Conservation (phyloP, 352 stramenopile species). For the Pythium myriotylum region DNA sequence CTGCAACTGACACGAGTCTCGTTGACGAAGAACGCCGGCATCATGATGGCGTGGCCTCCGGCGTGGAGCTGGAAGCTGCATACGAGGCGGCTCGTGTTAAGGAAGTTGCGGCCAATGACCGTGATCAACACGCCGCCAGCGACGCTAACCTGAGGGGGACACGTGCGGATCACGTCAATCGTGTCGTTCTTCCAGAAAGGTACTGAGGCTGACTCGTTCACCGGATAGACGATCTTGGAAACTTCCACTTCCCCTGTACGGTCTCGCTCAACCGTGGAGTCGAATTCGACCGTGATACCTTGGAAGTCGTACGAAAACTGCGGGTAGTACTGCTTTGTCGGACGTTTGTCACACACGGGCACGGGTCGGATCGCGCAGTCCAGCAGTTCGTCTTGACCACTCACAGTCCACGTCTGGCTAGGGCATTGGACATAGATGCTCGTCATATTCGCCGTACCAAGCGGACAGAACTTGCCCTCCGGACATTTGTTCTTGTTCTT, state of each 20-base stretch:
- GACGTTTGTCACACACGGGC: slow-evolving; percentile 94
- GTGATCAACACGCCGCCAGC: slow-evolving; percentile 72
- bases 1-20: slow-evolving; percentile 82
- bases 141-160: slow-evolving; percentile 50
- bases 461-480: slow-evolving; percentile 92
- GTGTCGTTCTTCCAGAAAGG: slow-evolving; percentile 94
- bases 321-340: slow-evolving; percentile 79
- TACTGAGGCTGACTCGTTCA: slow-evolving; percentile 89
- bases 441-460: slow-evolving; percentile 83
- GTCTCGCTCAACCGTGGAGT: slow-evolving; percentile 72
- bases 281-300: slow-evolving; percentile 47
- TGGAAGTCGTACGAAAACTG: slow-evolving; percentile 77
- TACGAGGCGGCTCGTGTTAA: slow-evolving; percentile 77
- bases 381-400: slow-evolving; percentile 79
- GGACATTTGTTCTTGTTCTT: slow-evolving; percentile 92
- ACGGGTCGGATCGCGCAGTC: slow-evolving; percentile 90
- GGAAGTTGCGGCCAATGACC: slow-evolving; percentile 96
- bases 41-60: slow-evolving; percentile 30
- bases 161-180: slow-evolving; percentile 91
- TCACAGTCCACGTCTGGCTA: slow-evolving; percentile 83
- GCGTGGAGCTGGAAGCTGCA: slow-evolving; percentile 74
- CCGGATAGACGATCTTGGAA: slow-evolving; percentile 88
- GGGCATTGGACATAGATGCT: slow-evolving; percentile 91
- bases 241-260: slow-evolving; percentile 89
- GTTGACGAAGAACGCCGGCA: slow-evolving; percentile 76